phyloP scores from a whole-genome alignment of 1,139 yeast species.

The Taphrina populina region DNA sequence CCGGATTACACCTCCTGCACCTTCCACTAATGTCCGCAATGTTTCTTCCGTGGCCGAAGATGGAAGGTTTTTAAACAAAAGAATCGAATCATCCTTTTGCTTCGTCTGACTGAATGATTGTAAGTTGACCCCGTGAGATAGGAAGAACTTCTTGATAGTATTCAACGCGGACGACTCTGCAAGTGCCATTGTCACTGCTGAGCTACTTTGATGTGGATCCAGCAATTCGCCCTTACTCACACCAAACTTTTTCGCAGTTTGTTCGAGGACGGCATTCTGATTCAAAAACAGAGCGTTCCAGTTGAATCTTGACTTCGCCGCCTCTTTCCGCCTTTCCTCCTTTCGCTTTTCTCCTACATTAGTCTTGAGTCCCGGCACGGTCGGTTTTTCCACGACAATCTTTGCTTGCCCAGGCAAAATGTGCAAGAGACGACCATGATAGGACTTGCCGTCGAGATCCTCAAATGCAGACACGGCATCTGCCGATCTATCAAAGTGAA shows the following conservation, averaged over 20 bases:
- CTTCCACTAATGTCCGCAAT: constrained; percentile 73
- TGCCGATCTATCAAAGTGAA: constrained; percentile 62
- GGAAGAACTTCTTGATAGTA: constrained; percentile 83
- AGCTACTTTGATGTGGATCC: constrained; percentile 79
- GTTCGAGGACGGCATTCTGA: constrained; percentile 84
- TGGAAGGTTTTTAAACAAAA: constrained; percentile 86
- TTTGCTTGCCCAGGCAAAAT: constrained; percentile 82
- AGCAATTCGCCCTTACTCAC: constrained; percentile 76
- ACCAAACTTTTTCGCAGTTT: constrained; percentile 83
- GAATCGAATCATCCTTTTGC: constrained; percentile 68
- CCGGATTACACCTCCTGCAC: constrained; percentile 68
- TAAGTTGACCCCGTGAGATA: constrained; percentile 78
- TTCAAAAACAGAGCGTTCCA: constrained; percentile 95
- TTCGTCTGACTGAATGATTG: constrained; percentile 65
- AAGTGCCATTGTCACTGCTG: constrained; percentile 95
- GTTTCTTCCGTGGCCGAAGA: constrained; percentile 79
- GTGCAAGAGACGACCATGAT: constrained; percentile 91
- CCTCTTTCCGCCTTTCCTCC: constrained; percentile 76
- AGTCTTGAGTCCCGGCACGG: constrained; percentile 42
- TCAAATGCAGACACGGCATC: constrained; percentile 76
- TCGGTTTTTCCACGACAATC: constrained; percentile 67
- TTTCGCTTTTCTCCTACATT: constrained; percentile 64
- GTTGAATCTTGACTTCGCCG: constrained; percentile 83
- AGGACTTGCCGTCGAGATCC: constrained; percentile 78
- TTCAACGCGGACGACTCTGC: constrained; percentile 97